Conservation (phyloP, 352 stramenopile genomes). For the Phytophthora crassamura region DNA sequence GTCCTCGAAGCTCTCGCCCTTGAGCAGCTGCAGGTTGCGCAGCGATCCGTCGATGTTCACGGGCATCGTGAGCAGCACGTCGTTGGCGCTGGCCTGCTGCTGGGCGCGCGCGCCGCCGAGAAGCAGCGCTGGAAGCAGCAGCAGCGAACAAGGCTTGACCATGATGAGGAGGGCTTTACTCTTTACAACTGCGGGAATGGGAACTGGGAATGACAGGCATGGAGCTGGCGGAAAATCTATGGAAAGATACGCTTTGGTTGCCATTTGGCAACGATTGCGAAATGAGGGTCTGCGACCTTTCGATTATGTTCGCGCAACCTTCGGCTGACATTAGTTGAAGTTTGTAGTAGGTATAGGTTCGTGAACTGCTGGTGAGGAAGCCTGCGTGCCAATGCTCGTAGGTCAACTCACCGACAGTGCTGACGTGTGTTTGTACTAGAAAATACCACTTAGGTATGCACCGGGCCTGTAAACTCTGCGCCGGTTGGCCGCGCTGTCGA, state of each 20-base stretch:
- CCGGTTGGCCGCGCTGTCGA: too few species aligned
- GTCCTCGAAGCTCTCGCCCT: slow-evolving; percentile 71
- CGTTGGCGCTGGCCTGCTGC: slow-evolving; percentile 31
- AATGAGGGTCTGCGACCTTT: slow-evolving; percentile 31
- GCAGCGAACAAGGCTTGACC: slow-evolving; percentile 20
- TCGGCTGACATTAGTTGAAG: slow-evolving; percentile 13
- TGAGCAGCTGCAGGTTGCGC: slow-evolving; percentile 70
- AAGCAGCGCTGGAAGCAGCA: slow-evolving; percentile 37
- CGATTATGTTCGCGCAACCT: slow-evolving; percentile 4
- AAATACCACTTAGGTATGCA: slow-evolving; percentile 31
- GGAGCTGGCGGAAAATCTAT: slow-evolving; percentile 18
- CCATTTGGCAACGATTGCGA: slow-evolving; percentile 19
- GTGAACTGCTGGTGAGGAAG: too few species aligned
- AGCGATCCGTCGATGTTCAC: slow-evolving; percentile 68
- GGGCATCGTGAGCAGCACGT: slow-evolving; percentile 77
- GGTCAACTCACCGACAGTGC: too few species aligned
- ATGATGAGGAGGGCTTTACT: slow-evolving; percentile 14
- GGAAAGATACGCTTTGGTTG: slow-evolving; percentile 38
- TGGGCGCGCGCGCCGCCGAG: slow-evolving; percentile 34
- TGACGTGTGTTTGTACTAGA: too few species aligned
- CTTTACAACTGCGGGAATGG: background rate
- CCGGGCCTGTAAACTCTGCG: slow-evolving; percentile 14
- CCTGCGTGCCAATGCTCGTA: too few species aligned
- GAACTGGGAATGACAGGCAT: slow-evolving; percentile 26
- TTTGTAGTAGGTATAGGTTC: too few species aligned